These are phyloP conservation scores for Serendipita sp. DNA, from an alignment of 768 basidiomycete species.

Conservation along the genomic window DNA sequence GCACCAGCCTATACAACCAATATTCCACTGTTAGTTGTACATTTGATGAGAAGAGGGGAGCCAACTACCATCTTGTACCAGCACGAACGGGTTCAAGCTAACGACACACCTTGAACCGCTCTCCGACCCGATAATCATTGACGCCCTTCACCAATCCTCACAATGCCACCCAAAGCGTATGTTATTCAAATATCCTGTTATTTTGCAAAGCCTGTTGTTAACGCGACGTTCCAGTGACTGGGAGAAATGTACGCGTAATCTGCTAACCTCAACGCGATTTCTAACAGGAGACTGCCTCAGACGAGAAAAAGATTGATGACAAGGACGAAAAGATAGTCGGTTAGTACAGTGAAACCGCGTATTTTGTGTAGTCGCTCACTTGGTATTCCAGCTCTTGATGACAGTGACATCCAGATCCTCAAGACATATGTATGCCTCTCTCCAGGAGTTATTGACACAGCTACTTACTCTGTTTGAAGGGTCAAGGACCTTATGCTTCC, in stretches of 20 bases:
- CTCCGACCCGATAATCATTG: conserved; percentile 8
- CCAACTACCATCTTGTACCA: background rate
- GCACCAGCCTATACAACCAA: conserved; percentile 57
- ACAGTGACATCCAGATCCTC: conserved; percentile 96
- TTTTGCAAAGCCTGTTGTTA: too few relatives aligned
- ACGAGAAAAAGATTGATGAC: conserved; percentile 69
- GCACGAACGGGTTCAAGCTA: background rate
- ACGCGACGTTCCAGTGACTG: conserved; percentile 50
- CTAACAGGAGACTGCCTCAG: conserved; percentile 23
- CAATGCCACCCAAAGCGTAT: conserved; percentile 91
- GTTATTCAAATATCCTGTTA: conserved; percentile 19
- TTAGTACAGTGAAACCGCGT: conserved; percentile 20
- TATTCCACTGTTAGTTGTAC: background rate
- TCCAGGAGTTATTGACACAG: background rate
- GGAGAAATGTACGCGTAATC: conserved; percentile 72
- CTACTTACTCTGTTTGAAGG: conserved; percentile 29
- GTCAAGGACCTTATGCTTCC: conserved; percentile 92
- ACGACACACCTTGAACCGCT: conserved; percentile 9
- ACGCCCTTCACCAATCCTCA: background rate
- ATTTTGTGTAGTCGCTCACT: conserved; percentile 9
- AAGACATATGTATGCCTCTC: conserved; percentile 73
- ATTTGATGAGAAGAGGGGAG: background rate
- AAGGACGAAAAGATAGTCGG: conserved; percentile 89
- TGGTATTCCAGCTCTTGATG: conserved; percentile 59
- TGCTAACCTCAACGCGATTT: conserved; percentile 9